Evolutionary conservation across 352 stramenopile genomes (phyloP).

Genomic region (Nothophytophthora sp.): DNA sequence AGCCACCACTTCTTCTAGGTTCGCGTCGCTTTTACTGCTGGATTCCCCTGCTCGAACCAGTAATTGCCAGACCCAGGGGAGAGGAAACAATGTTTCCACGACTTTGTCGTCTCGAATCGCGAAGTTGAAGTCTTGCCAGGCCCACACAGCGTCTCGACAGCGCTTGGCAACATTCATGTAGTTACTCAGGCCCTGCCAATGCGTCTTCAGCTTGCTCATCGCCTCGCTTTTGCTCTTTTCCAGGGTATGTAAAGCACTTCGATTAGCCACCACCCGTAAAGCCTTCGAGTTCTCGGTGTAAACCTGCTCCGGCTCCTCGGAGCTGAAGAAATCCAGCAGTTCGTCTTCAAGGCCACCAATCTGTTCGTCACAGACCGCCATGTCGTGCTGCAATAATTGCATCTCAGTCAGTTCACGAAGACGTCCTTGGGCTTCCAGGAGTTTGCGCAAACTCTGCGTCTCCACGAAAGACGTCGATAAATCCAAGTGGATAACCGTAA

Average conservation of each 20-base stretch:
- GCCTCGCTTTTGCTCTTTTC: constrained; percentile 43
- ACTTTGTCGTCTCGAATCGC: not conserved
- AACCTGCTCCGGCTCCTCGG: constrained; percentile 32
- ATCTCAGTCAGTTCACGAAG: constrained; percentile 53
- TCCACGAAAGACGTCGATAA: constrained; percentile 37
- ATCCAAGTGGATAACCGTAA: constrained; percentile 49
- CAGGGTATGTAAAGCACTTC: constrained; percentile 47
- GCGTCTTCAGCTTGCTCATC: constrained; percentile 32
- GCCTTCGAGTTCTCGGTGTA: constrained; percentile 53
- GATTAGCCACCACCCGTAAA: constrained; percentile 62
- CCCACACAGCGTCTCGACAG: constrained; percentile 33
- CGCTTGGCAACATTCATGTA: constrained; percentile 31
- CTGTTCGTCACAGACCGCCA: constrained; percentile 52
- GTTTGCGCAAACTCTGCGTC: constrained; percentile 25
- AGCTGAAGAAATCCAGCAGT: constrained; percentile 59
- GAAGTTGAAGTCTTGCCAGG: constrained; percentile 32
- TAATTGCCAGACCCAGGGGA: constrained; percentile 45
- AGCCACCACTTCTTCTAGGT: constrained; percentile 23
- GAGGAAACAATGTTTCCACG: not conserved
- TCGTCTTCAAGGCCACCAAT: constrained; percentile 60
- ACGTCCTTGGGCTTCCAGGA: constrained; percentile 33
- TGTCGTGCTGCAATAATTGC: constrained; percentile 43
- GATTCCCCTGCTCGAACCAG: constrained; percentile 22
- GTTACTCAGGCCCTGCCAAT: constrained; percentile 18
- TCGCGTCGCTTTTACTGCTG: constrained; percentile 13